Conservation (phyloP, 164 flowering plant genomes). For the Chloranthus sessilifolius region DNA sequence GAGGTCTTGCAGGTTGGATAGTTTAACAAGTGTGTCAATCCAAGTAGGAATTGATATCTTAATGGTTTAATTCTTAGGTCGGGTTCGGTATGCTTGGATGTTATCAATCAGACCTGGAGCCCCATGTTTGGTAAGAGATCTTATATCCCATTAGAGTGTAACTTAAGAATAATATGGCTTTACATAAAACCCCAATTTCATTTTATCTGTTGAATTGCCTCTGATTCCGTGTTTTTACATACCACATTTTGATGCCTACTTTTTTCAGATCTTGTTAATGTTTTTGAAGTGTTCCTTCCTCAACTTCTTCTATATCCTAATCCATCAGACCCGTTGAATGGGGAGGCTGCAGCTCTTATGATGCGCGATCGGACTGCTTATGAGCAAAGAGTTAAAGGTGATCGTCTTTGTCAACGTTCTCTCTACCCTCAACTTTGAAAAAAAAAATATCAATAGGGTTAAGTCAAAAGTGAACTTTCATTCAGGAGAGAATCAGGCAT, state of each 20-base stretch:
- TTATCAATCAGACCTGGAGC: conserved; percentile 87
- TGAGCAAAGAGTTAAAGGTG: conserved; percentile 57
- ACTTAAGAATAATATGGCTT: not conserved
- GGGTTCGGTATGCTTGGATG: conserved; percentile 87
- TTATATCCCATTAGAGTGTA: not conserved
- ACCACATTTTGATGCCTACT: too few relatives aligned
- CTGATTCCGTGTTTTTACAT: not conserved
- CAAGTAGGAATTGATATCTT: too few relatives aligned
- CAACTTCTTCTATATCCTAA: conserved; percentile 25
- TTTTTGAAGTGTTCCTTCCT: conserved; percentile 25
- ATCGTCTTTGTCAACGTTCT: too few relatives aligned
- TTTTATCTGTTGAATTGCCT: too few relatives aligned
- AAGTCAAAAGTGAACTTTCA: too few relatives aligned
- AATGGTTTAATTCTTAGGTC: conserved; percentile 68
- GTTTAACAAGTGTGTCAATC: too few relatives aligned
- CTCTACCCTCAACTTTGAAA: too few relatives aligned
- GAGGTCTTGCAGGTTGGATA: too few relatives aligned
- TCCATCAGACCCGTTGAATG: conserved; percentile 59
- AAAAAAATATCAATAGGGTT: too few relatives aligned
- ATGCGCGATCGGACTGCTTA: conserved; percentile 47
- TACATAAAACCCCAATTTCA: not conserved
- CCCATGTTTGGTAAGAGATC: conserved; percentile 95
- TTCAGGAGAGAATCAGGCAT: too few relatives aligned
- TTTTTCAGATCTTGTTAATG: conserved; percentile 22
- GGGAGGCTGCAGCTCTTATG: conserved; percentile 66